Evolutionary conservation across 768 basidiomycete genomes (phyloP), one percentile per base, ranked within the genome.

Genomic region (Boletellus ananiceps): DNA sequence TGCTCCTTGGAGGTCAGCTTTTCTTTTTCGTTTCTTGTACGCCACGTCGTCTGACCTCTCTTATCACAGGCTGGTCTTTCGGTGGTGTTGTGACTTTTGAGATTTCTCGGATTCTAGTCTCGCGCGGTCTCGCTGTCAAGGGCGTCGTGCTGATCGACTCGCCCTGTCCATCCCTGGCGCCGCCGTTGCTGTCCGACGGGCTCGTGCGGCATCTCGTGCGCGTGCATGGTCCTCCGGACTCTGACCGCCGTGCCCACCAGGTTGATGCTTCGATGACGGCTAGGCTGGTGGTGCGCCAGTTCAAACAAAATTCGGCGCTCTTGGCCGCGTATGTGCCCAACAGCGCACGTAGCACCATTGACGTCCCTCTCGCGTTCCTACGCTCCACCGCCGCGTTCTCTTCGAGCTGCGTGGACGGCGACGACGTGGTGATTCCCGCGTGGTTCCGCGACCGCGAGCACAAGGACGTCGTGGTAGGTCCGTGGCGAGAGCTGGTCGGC

Each of bases 31-130:
- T 23, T 29, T 44, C 15, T 5, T 45, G n/a, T 19, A 18, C 45
- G 19, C 19, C 40, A 35, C 27, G 51, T 18, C 0, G 4, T 25
- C 36, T 51, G 6, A 49, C 29, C 19, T 5, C 3, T 16, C 27
- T 2, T 27, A 5, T 13, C 13, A 2, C 46, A 88, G 86, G 86
- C 0, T 89, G 86, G 86, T 89, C 86, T 2, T 85, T 89, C 54
- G 86, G 86, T 12, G 86, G 86, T 2, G 80, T 86, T 4, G 78
- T 80, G 0, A 84, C 86, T 0, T 87, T 80, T 56, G 86, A 87
- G 57, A 67, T 79, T 2, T 78, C 81, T 15, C 74, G 72, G 0
- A 76, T 77, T 23, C 74, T 88, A 15, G 5, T 12, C 12, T 14
- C 43, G 1, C 68, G 59, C 5, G 79, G 76, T 3, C 55, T 75